Conservation (phyloP, 1,139 yeast genomes). For the Debaryomycetaceae sp. region DNA sequence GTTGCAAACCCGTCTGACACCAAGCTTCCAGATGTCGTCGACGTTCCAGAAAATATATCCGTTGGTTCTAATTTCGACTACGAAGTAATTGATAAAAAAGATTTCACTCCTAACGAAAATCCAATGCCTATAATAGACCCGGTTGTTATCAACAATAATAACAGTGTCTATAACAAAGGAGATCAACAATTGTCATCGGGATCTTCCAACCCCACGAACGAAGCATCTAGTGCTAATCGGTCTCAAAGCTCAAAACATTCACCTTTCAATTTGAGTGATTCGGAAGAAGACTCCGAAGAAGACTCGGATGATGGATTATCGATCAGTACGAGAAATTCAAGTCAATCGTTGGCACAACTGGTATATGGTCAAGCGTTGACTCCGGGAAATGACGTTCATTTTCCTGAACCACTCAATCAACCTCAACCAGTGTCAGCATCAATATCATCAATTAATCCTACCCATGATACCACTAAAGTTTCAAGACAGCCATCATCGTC, state of each 20-base stretch:
- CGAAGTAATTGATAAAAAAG: constrained; percentile 28
- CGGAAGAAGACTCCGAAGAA: constrained; percentile 15
- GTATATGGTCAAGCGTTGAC: constrained; percentile 31
- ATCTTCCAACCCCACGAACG: constrained; percentile 4
- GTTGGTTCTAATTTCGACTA: constrained; percentile 41
- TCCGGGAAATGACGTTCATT: constrained; percentile 11
- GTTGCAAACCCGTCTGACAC: constrained; percentile 10
- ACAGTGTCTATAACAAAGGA: constrained; percentile 5
- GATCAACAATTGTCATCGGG: neutral
- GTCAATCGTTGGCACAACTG: constrained; percentile 47
- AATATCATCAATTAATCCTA: constrained; percentile 29
- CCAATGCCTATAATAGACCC: constrained; percentile 23
- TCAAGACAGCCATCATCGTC: constrained; percentile 43
- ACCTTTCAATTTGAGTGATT: constrained; percentile 17
- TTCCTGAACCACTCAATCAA: constrained; percentile 16
- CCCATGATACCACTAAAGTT: constrained; percentile 33
- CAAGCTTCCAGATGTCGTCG: constrained; percentile 40
- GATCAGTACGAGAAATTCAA: constrained; percentile 38
- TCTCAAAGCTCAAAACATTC: constrained; percentile 3
- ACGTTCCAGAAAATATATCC: constrained; percentile 43
- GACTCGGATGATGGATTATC: constrained; percentile 35
- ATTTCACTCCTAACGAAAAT: constrained; percentile 9
- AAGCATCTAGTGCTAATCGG: constrained; percentile 2
- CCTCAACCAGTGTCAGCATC: constrained; percentile 28
- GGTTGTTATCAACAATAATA: constrained; percentile 13